Conservation (phyloP, 768 basidiomycete species). For the Fomitopsis serialis region DNA sequence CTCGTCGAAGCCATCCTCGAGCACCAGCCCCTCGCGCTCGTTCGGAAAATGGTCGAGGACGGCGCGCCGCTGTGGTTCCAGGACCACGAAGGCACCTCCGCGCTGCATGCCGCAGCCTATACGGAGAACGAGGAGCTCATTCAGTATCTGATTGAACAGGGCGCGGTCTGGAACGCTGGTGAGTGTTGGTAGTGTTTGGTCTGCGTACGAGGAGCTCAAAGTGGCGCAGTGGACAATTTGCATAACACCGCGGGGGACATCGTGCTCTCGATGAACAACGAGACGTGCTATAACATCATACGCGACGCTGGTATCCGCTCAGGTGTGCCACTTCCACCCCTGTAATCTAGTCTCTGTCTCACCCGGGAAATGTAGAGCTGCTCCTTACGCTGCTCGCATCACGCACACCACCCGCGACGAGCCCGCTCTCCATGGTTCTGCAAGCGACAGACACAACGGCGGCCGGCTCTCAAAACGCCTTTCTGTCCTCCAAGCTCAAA, state of each 20-base stretch:
- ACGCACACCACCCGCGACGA: slow-evolving; percentile 20
- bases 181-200: slow-evolving; percentile 11
- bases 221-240: slow-evolving; percentile 64
- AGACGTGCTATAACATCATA: slow-evolving; percentile 66
- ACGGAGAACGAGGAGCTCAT: slow-evolving; percentile 60
- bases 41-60: slow-evolving; percentile 48
- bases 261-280: slow-evolving; percentile 80
- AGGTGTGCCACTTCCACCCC: slow-evolving; percentile 43
- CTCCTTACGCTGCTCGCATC: slow-evolving; percentile 60
- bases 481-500: slow-evolving; percentile 63
- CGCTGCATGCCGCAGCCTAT: slow-evolving; percentile 84
- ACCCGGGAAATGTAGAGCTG: slow-evolving; percentile 44
- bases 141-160: slow-evolving; percentile 64
- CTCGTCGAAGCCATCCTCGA: slow-evolving; percentile 57
- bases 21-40: slow-evolving; percentile 34
- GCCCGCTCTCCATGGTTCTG: slow-evolving; percentile 34
- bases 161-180: slow-evolving; percentile 92
- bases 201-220: background rate
- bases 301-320: slow-evolving; percentile 91
- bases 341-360: slow-evolving; percentile 6
- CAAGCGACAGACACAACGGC: slow-evolving; percentile 50
- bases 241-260: slow-evolving; percentile 87
- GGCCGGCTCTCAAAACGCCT: slow-evolving; percentile 58
- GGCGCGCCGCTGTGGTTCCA: slow-evolving; percentile 91
- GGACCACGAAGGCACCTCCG: slow-evolving; percentile 71